Conservation (phyloP, 2,329 filamentous ascomycete genomes). For the Chalara sp. region DNA sequence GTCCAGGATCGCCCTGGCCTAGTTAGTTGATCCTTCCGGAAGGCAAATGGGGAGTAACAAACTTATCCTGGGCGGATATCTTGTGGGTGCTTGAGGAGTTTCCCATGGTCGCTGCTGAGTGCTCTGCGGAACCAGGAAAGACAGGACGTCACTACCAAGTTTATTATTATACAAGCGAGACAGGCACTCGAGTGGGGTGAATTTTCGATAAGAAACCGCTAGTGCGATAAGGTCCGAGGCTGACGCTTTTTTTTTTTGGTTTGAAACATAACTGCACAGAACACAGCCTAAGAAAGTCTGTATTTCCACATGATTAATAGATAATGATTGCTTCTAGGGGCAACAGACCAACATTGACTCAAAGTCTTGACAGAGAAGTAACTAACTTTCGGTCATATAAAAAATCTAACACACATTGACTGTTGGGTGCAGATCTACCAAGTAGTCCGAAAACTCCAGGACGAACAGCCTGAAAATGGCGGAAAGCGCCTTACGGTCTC, state of each 20-base stretch:
- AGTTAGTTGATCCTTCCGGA: conserved; percentile 1
- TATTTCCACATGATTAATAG: neutral
- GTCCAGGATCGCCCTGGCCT: conserved; percentile 80
- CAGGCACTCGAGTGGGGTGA: neutral
- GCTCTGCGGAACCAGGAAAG: neutral
- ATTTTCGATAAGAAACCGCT: conserved; percentile 3
- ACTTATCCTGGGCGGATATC: conserved; percentile 83
- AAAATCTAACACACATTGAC: too few species aligned
- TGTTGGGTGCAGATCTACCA: conserved; percentile 55
- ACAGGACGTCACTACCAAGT: neutral
- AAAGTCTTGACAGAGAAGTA: conserved; percentile 58
- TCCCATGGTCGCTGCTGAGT: conserved; percentile 42
- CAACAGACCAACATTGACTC: conserved; percentile 40
- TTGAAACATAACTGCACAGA: too few species aligned
- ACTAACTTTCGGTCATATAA: neutral
- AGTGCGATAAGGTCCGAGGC: neutral
- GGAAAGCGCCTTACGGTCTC: conserved; percentile 47
- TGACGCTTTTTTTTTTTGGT: neutral
- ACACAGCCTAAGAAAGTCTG: too few species aligned
- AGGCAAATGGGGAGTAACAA: conserved; percentile 24
- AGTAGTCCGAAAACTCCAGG: conserved; percentile 69
- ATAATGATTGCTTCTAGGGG: conserved; percentile 28
- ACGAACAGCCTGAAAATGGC: conserved; percentile 50
- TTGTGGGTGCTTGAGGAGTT: conserved; percentile 57
- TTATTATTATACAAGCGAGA: too few species aligned